Evolutionary conservation across 768 basidiomycete genomes (phyloP).

Genomic region (Nevesoporus exiguus): DNA sequence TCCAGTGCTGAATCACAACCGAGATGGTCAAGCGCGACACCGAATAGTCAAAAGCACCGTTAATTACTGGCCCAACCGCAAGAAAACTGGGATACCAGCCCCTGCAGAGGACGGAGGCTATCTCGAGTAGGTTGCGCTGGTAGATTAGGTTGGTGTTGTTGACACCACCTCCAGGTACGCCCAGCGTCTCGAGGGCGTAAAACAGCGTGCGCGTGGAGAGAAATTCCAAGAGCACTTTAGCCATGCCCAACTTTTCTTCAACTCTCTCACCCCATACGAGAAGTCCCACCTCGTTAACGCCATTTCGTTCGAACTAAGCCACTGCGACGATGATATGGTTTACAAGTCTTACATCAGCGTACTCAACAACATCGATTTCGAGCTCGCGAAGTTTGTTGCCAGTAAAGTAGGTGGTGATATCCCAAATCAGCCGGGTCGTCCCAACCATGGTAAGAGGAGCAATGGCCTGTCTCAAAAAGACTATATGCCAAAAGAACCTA

Average conservation of each 20-base stretch:
- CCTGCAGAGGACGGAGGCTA: slow-evolving; percentile 54
- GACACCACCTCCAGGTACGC: slow-evolving; percentile 36
- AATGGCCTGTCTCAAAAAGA: slow-evolving; percentile 57
- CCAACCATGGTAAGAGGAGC: slow-evolving; percentile 57
- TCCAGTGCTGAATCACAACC: slow-evolving; percentile 66
- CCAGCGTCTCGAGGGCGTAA: slow-evolving; percentile 51
- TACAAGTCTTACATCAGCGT: slow-evolving; percentile 64
- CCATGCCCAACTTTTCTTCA: slow-evolving; percentile 80
- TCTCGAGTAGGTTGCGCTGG: slow-evolving; percentile 40
- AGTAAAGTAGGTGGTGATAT: slow-evolving; percentile 56
- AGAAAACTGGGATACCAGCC: slow-evolving; percentile 46
- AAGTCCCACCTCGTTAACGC: slow-evolving; percentile 68
- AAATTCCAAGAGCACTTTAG: slow-evolving; percentile 77
- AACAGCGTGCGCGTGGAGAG: slow-evolving; percentile 56
- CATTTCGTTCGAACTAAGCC: slow-evolving; percentile 79
- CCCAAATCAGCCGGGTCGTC: slow-evolving; percentile 47
- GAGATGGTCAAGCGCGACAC: slow-evolving; percentile 57
- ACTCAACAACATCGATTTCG: slow-evolving; percentile 69
- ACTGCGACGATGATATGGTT: slow-evolving; percentile 74
- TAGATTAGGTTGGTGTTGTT: background rate
- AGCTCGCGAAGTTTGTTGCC: slow-evolving; percentile 69
- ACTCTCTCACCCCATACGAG: slow-evolving; percentile 70
- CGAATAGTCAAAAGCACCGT: slow-evolving; percentile 54
- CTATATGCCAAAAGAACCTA: slow-evolving; percentile 52
- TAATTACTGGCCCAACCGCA: slow-evolving; percentile 86